Conservation (phyloP, 495 filamentous ascomycete genomes). For the Jackrogersella minutella region DNA sequence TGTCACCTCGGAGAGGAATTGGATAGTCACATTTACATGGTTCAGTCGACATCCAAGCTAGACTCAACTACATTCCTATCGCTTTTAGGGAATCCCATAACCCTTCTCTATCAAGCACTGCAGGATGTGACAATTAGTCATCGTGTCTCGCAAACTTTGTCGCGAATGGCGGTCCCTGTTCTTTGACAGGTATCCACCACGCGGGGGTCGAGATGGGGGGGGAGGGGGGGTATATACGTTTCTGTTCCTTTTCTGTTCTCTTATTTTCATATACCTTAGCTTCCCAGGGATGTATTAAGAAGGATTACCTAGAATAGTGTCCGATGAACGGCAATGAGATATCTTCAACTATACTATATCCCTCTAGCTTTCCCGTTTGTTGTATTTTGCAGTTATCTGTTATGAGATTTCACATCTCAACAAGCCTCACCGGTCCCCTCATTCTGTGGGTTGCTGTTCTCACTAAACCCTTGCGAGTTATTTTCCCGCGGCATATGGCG, state of each 20-base stretch:
- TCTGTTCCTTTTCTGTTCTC: not conserved
- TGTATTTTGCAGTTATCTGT: not conserved
- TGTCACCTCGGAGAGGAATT: not conserved
- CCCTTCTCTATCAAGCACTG: not conserved
- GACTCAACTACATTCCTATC: not conserved
- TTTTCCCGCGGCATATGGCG: constrained; percentile 17
- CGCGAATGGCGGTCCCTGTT: constrained; percentile 15
- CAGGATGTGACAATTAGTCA: constrained; percentile 15
- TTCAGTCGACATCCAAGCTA: constrained; percentile 5
- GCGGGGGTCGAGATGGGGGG: constrained; percentile 16
- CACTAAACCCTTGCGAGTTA: constrained; percentile 19
- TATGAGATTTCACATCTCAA: constrained; percentile 2
- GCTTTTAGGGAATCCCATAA: constrained; percentile 14
- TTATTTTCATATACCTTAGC: no score
- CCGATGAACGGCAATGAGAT: not conserved
- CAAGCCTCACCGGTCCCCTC: constrained; percentile 11
- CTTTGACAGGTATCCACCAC: constrained; percentile 23
- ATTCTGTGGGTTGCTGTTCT: not conserved
- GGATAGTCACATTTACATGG: constrained; percentile 10
- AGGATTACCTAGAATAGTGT: not conserved
- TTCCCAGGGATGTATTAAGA: no score
- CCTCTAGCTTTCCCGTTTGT: constrained; percentile 4
- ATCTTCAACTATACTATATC: not conserved
- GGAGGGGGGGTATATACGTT: not conserved
- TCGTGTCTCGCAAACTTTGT: constrained; percentile 10